Evolutionary conservation across 1,139 yeast species (phyloP).

Genomic region (Diutina neorugosa): DNA sequence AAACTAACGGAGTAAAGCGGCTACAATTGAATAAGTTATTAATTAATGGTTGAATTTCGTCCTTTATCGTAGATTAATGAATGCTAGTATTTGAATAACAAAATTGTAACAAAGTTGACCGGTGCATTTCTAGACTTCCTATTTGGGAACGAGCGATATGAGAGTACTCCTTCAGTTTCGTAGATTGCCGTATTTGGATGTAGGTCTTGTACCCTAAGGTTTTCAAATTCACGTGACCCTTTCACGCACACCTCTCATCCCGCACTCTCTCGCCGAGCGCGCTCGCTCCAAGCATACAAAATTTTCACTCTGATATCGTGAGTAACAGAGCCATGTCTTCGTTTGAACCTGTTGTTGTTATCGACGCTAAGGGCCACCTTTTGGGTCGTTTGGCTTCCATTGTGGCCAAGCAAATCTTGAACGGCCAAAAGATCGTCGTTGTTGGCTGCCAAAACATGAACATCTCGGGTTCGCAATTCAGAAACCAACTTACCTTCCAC

Average conservation of each 20-base stretch:
- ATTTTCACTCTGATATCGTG: constrained; percentile 1
- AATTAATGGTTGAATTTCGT: no score
- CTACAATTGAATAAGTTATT: no score
- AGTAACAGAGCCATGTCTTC: constrained; percentile 46
- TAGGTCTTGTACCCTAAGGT: background rate
- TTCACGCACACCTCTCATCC: background rate
- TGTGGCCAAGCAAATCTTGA: constrained; percentile 95
- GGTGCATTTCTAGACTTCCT: background rate
- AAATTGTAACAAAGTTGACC: no score
- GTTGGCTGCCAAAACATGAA: constrained; percentile 97
- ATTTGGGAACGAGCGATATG: background rate
- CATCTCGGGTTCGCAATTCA: constrained; percentile 99
- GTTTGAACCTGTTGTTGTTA: constrained; percentile 93
- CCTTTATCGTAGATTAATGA: no score
- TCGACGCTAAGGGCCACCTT: constrained; percentile 99
- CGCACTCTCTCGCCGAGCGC: background rate
- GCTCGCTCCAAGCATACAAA: constrained; percentile 1
- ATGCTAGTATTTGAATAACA: no score
- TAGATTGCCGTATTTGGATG: background rate
- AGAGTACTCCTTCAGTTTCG: background rate
- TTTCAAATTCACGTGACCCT: background rate
- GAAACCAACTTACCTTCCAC: constrained; percentile 99
- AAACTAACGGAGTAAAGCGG: no score
- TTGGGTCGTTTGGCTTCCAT: constrained; percentile 99
- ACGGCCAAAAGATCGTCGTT: constrained; percentile 96